A percentile compares a stretch with the other conserved stretches of the same genome.
Conservation (phyloP, 305 asterid species). For the Solanum aculeatissimum region DNA sequence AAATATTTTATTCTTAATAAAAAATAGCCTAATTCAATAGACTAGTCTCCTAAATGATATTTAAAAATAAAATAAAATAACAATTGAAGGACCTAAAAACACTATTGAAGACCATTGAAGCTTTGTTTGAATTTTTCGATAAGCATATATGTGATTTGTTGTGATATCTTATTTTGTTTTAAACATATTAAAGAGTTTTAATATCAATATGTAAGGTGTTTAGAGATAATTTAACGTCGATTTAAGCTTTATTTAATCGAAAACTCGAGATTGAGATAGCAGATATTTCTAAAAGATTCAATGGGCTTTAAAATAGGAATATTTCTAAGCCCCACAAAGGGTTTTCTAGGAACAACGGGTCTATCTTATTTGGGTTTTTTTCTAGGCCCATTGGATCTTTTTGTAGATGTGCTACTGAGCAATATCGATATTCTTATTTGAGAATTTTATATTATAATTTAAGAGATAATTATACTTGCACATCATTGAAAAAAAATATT, state of each 20-base stretch:
- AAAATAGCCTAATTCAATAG: not conserved
- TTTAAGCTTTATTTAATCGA: not conserved
- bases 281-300: not conserved
- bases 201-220: not conserved
- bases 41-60: not conserved
- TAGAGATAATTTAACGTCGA: not conserved
- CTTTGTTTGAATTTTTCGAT: not conserved
- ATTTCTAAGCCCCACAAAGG: not conserved
- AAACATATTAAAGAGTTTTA: not conserved
- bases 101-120: not conserved
- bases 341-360: not conserved
- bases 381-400: not conserved
- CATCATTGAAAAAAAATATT: too few relatives aligned
- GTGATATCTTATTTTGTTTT: not conserved
- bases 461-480: too few relatives aligned
- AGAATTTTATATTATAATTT: too few relatives aligned
- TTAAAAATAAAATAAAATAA: too few relatives aligned
- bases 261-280: not conserved
- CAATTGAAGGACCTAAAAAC: not conserved
- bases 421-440: not conserved
- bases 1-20: not conserved
- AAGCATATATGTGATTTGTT: not conserved
- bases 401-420: not conserved
- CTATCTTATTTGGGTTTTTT: not conserved
- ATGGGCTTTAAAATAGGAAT: not conserved